phyloP scores from a whole-genome alignment of 192 early-diverging fungal genomes.

The Coemansia reversa region DNA sequence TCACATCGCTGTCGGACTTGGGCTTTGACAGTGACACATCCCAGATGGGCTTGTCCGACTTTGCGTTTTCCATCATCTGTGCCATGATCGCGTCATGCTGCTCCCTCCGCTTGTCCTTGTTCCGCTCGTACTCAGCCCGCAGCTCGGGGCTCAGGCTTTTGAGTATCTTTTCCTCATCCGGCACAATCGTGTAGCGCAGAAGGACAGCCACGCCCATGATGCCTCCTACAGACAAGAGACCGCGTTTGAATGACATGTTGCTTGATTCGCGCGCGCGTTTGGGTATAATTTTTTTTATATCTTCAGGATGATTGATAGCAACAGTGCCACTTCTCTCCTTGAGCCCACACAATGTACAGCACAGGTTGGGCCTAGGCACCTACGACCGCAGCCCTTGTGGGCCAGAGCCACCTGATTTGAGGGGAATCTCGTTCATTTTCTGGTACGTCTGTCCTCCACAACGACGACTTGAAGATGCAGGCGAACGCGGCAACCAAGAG shows the following conservation, averaged over 20 bases:
- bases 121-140: conserved; percentile 45
- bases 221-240: conserved; percentile 22
- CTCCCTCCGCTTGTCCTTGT: conserved; percentile 39
- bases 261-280: background rate
- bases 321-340: background rate
- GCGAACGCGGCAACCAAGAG: conserved; percentile 36
- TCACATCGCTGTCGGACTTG: background rate
- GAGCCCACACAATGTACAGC: background rate
- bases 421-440: conserved; percentile 2
- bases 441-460: conserved; percentile 13
- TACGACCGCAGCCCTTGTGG: background rate
- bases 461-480: conserved; percentile 48
- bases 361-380: background rate
- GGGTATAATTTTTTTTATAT: background rate
- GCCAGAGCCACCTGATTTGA: background rate
- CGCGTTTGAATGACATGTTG: conserved; percentile 11
- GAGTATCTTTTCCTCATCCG: conserved; percentile 43
- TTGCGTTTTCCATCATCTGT: conserved; percentile 47
- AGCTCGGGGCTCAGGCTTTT: conserved; percentile 38
- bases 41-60: conserved; percentile 52
- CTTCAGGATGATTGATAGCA: background rate
- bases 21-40: conserved; percentile 7
- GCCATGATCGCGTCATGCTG: conserved; percentile 49
- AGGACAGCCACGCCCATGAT: conserved; percentile 41
- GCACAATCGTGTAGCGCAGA: conserved; percentile 51